Conservation (phyloP, 2,329 filamentous ascomycete species). For the Penicillium sp. region DNA sequence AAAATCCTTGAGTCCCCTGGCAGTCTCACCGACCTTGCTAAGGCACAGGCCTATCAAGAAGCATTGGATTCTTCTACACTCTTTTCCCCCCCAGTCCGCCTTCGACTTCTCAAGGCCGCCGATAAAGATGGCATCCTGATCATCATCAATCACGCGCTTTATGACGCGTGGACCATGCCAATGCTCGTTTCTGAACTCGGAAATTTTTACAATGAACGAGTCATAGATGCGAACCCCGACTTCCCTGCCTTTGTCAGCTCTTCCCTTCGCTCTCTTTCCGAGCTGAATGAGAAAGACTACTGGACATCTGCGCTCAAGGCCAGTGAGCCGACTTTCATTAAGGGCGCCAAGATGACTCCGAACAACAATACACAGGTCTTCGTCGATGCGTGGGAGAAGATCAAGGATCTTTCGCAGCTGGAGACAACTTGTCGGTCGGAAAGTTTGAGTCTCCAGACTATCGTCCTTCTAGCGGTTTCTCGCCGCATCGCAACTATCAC, state of each 20-base stretch:
- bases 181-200: conserved; percentile 38
- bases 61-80: conserved; percentile 34
- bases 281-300: conserved; percentile 27
- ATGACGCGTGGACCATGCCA: conserved; percentile 44
- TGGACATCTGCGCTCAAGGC: conserved; percentile 29
- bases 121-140: conserved; percentile 36
- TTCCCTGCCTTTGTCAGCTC: conserved; percentile 32
- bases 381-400: conserved; percentile 28
- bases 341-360: neutral
- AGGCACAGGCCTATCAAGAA: conserved; percentile 29
- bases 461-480: conserved; percentile 36
- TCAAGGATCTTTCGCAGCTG: conserved; percentile 30
- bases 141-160: conserved; percentile 41
- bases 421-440: conserved; percentile 26
- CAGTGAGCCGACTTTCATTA: conserved; percentile 28
- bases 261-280: conserved; percentile 27
- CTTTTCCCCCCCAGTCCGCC: conserved; percentile 35
- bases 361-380: conserved; percentile 23
- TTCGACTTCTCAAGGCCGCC: conserved; percentile 34
- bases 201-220: conserved; percentile 30
- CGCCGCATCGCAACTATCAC: conserved; percentile 31
- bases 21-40: conserved; percentile 22
- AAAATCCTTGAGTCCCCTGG: conserved; percentile 24
- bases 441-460: conserved; percentile 32
- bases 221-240: conserved; percentile 21